A percentile compares a stretch with the other conserved stretches of the same genome.
These are phyloP conservation scores for Paspalum notatum DNA, from an alignment of 176 grass and related monocot genomes.

Conservation along the genomic window DNA sequence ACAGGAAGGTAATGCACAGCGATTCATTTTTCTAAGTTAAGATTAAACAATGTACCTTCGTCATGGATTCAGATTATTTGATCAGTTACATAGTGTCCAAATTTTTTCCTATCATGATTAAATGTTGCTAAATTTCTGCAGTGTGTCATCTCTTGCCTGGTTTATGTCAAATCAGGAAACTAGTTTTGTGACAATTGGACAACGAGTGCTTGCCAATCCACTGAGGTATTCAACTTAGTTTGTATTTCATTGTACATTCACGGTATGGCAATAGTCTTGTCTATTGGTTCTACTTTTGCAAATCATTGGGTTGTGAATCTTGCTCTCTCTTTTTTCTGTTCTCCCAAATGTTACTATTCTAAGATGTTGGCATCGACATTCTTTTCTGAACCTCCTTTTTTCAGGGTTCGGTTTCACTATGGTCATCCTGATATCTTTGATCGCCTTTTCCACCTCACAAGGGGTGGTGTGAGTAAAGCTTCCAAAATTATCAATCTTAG, in stretches of 20 bases:
- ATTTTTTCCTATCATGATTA: not conserved
- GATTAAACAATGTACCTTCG: not conserved
- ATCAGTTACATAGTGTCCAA: not conserved
- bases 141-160: constrained; percentile 99
- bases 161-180: constrained; percentile 99
- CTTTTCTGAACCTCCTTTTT: constrained; percentile 35
- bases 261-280: not conserved
- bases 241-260: constrained; percentile 24
- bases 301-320: not conserved
- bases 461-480: constrained; percentile 96
- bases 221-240: constrained; percentile 58
- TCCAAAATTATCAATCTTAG: constrained; percentile 99
- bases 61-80: constrained; percentile 9
- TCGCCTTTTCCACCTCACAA: constrained; percentile 89
- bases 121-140: constrained; percentile 44
- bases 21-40: constrained; percentile 24
- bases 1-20: constrained; percentile 79
- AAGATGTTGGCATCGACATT: not conserved
- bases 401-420: constrained; percentile 94
- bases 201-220: constrained; percentile 97
- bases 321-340: not conserved
- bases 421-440: constrained; percentile 96
- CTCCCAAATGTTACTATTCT: constrained; percentile 12
- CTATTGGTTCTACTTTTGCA: constrained; percentile 10
- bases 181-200: constrained; percentile 99